Base-by-base conservation (phyloP, 2,329 filamentous ascomycete species). In the Volutella citrinella region DNA sequence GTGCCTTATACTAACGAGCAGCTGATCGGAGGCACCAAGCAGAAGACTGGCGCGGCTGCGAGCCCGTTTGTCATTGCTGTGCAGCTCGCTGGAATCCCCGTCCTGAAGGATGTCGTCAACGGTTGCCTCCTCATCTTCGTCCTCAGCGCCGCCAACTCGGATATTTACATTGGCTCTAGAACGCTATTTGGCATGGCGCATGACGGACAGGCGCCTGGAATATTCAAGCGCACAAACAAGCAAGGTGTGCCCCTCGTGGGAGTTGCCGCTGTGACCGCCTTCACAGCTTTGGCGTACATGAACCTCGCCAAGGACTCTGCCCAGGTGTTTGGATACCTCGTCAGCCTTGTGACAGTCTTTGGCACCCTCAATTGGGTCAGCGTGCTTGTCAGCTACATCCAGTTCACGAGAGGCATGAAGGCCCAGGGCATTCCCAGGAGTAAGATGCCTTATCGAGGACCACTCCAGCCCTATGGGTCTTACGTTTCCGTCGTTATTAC, bases 51-150 rank as follows among this genome's bases (percentile, higher is more conserved):
- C 15, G 69, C 73, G n/a, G 49, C 45, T 2, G 51, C 54, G 30
- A 54, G 51, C 55, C 82, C 81, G 10, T 87, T 82, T 50, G 84
- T 90, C 39, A 85, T 89, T 43, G 85, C 37, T 6, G 36, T 36
- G 32, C 22, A 28, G 13, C 35, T 32, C 10, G 28, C 36, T 24
- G 17, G 25, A 5, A 10, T 40, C 8, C 19, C 14, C 5, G 20
- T 36, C 18, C 20, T 40, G 5, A 32, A 32, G 5, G 28, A 40
- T n/a, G 6, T 40, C 3, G 27, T 28, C 12, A 40, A 36, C 25
- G 37, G 32, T 3, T 19, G 35, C 10, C 7, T 40, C 12, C 14
- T 40, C 1, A 27, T 32, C 10, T 30, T 26, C n/a, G 36, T 40
- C 18, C 36, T 36, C 32, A 35, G 32, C 1, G 37, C 37, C 7